Percentiles rank a stretch among this genome's conserved stretches.
Conservation (phyloP, 176 grass and related monocot genomes). For the Hordeum marinum region DNA sequence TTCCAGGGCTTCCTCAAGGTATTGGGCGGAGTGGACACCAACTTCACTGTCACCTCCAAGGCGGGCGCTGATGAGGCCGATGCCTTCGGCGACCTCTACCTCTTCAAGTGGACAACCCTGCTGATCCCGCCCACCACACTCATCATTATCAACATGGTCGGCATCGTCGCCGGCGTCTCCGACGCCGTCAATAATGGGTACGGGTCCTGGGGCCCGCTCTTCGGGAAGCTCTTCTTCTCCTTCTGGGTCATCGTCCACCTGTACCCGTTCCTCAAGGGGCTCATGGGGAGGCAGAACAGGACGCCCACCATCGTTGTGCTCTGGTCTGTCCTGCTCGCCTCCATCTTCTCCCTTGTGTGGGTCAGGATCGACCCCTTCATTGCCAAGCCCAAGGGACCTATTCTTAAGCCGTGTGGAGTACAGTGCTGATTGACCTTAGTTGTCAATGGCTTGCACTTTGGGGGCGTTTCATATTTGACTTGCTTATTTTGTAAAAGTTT, state of each 20-base stretch:
- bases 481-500: constrained; percentile 10
- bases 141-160: constrained; percentile 99
- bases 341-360: constrained; percentile 96
- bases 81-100: constrained; percentile 81
- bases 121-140: constrained; percentile 78
- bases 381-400: constrained; percentile 67
- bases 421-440: constrained; percentile 39
- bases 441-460: background rate
- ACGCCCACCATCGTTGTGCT: constrained; percentile 94
- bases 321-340: constrained; percentile 86
- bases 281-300: constrained; percentile 88
- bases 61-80: constrained; percentile 58
- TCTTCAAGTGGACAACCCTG: constrained; percentile 95
- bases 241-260: constrained; percentile 97
- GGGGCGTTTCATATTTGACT: background rate
- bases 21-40: constrained; percentile 76
- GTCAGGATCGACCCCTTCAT: constrained; percentile 95
- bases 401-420: constrained; percentile 90
- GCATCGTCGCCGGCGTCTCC: constrained; percentile 84
- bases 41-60: constrained; percentile 97
- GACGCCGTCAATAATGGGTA: constrained; percentile 94
- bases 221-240: constrained; percentile 96
- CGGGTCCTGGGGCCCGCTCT: constrained; percentile 87
- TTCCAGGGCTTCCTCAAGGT: constrained; percentile 98
- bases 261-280: constrained; percentile 90